Base-by-base conservation (phyloP, 257 asterid genomes). In the Forsythia viridissima region DNA sequence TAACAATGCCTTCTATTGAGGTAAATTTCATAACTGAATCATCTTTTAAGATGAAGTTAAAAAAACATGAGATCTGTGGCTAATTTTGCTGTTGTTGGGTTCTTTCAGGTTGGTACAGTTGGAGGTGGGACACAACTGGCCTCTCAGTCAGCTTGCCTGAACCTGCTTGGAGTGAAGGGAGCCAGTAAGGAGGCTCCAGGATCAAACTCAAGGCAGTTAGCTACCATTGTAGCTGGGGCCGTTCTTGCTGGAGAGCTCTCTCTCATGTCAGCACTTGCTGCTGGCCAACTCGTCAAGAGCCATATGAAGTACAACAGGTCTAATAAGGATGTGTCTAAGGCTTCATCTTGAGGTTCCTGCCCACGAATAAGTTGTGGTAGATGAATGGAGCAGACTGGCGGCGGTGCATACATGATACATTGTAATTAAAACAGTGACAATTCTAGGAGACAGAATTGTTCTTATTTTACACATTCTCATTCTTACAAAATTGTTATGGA, bases 101-200 rank as follows among this genome's bases (percentile, higher is more conserved):
- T 51, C 24, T 79, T 72, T 68, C 82, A 79, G 82, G 85, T 82
- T 2, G 87, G 89, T 6, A 86, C 89, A 0, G 82, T 86, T 3
- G 87, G 87, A 63, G 89, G 89, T 51, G 89, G 89, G 67, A 86
- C 89, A 11, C 89, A 86, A 71, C 77, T 86, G 2, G 84, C 87
- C 0, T 83, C 87, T 7, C 89, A 86, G 65, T 76, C 89, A 13
- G 89, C 89, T 3, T 86, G 89, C 71, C 72, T 86, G 36, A 86
- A 83, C 63, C 72, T 86, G 15, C 83, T 86, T 24, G 86, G 89
- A 1, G 89, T 83, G 20, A 86, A 81, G 86, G 89, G 87, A 2
- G 89, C 89, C 11, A 81, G 65, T 38, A 83, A 67, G 65, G 89
- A 81, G 37, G 37, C 79, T 9, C 89, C 89, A 3, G 89, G 89